Base-by-base conservation (phyloP, 768 basidiomycete species). In the Tulasnella sp. region DNA sequence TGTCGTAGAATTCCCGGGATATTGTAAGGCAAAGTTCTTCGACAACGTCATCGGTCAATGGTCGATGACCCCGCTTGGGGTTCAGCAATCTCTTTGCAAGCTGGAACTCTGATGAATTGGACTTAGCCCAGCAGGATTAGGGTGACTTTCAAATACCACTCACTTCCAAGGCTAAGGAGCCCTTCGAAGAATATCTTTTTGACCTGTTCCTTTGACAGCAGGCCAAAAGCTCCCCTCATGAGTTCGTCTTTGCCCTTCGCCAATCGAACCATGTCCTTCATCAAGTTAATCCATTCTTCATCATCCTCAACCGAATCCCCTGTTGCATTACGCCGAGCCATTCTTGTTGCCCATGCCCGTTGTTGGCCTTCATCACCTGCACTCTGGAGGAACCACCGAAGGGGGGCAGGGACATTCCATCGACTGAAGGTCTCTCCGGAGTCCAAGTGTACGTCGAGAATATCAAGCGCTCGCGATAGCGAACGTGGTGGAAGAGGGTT, bases 1-100 rank as follows among this genome's bases (percentile, higher is more conserved):
- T 97, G 66, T 97, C 91, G 68, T 98, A 99, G 60, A 96, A 81
- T 71, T 98, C 96, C 45, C 80, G 78, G 2, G 88, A 90, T 40
- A 81, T 81, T 1, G 79, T 67, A 17, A 99, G 70, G 62, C 89
- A 91, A 11, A 94, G 79, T 31, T 83, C 78, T 68, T 97, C 92
- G 4, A 86, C 69, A 3, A 69, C 69, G 21, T 71, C 67, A 23
- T 72, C 62, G 27, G 73, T 70, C 15, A 94, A 69, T 0, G 72
- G 71, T 1, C 82, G 63, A 25, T 76, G 74, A 3, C 63, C 62
- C 31, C 71, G 74, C 23, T 71, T 70, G 12, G 77, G 68, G 11
- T 71, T 72, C 42, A 92, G 68, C 63, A 91, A 68, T 32, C 70
- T 69, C 64, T 78, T 79, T 14, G 90, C 85, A 50, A 86, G 74